A percentile compares a stretch with the other conserved stretches of the same genome.
Conservation (phyloP, 805 yeast genomes). For the Myxozyma mucilagina region DNA sequence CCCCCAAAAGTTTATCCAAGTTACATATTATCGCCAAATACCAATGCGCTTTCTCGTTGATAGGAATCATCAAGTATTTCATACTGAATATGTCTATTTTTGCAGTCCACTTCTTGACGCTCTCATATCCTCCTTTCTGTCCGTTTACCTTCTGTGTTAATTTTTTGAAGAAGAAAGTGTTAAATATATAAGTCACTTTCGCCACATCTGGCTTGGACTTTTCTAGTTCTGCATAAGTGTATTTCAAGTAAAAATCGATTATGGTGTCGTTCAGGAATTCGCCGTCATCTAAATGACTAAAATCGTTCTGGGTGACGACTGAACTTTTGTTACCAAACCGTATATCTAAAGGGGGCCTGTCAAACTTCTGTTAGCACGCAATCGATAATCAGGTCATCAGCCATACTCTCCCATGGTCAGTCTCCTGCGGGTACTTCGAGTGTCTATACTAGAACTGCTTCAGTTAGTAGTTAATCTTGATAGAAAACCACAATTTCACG, state of each 20-base stretch:
- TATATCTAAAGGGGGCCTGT: slow-evolving; percentile 22
- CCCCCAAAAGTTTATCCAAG: slow-evolving; percentile 36
- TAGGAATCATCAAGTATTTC: slow-evolving; percentile 71
- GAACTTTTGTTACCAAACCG: slow-evolving; percentile 57
- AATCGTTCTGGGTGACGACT: slow-evolving; percentile 67
- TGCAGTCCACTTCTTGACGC: slow-evolving; percentile 76
- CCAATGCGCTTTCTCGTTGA: slow-evolving; percentile 84
- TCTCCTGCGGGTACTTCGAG: slow-evolving; percentile 14
- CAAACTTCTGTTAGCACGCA: background rate
- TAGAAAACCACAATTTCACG: background rate
- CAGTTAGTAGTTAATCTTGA: background rate
- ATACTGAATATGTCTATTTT: slow-evolving; percentile 62
- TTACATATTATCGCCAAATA: slow-evolving; percentile 71
- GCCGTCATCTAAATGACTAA: slow-evolving; percentile 71
- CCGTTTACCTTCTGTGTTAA: slow-evolving; percentile 40
- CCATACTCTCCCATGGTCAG: slow-evolving; percentile 19
- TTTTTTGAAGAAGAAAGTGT: slow-evolving; percentile 80
- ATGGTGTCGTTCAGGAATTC: slow-evolving; percentile 90
- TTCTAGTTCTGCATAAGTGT: slow-evolving; percentile 38
- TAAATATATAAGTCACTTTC: slow-evolving; percentile 58
- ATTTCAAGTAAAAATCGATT: slow-evolving; percentile 73
- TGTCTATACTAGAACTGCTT: background rate
- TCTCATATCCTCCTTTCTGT: slow-evolving; percentile 50
- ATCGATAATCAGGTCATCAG: background rate
- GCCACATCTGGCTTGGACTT: slow-evolving; percentile 38